Conservation (phyloP, 805 yeast genomes). For the Barnettozyma pratensis region DNA sequence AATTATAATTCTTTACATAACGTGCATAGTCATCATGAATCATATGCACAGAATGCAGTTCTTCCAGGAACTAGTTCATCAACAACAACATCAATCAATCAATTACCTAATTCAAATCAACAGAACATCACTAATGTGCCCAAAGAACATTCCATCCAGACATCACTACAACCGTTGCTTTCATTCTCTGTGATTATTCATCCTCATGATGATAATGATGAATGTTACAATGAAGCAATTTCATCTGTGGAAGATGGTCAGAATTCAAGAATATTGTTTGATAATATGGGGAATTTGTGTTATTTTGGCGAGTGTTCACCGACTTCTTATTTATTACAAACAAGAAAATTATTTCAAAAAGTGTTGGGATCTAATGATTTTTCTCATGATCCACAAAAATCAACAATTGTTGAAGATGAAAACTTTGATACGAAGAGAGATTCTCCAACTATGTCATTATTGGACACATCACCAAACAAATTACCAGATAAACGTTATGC, state of each 20-base stretch:
- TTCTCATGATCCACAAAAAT: constrained; percentile 34
- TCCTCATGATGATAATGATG: constrained; percentile 12
- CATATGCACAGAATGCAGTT: too few relatives aligned
- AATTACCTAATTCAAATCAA: neutral
- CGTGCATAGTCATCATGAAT: too few relatives aligned
- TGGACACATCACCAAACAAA: constrained; percentile 14
- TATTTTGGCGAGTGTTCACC: constrained; percentile 41
- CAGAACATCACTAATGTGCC: neutral
- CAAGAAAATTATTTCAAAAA: constrained; percentile 32
- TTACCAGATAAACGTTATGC: constrained; percentile 30
- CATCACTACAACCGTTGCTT: constrained; percentile 18
- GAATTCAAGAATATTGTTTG: constrained; percentile 29
- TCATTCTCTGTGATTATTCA: constrained; percentile 16
- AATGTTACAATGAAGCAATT: constrained; percentile 11
- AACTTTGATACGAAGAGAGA: neutral
- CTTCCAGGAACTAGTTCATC: too few relatives aligned
- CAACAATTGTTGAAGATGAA: constrained; percentile 28
- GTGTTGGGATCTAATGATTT: constrained; percentile 31
- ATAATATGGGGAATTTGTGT: constrained; percentile 31
- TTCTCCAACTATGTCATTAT: neutral
- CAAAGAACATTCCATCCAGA: constrained; percentile 5
- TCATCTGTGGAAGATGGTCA: constrained; percentile 11
- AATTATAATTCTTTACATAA: too few relatives aligned
- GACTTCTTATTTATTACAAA: constrained; percentile 35
- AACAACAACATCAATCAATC: neutral